Conservation (phyloP, 2,329 filamentous ascomycete species). For the Helicocarpus griseus region DNA sequence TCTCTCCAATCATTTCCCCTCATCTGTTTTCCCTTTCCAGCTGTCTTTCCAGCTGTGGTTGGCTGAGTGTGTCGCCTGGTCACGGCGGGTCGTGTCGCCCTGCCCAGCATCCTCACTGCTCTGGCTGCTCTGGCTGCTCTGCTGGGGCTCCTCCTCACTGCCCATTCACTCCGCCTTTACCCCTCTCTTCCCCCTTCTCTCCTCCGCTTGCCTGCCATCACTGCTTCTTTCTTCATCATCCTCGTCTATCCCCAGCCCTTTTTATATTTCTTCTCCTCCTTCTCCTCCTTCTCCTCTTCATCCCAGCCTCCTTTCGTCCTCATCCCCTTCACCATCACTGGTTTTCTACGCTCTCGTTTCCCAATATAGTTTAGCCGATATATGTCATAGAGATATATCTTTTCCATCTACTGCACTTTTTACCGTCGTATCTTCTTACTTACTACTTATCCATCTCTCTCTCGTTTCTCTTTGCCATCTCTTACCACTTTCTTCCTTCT, state of each 20-base stretch:
- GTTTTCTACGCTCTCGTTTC: neutral
- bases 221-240: neutral
- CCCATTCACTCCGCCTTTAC: neutral
- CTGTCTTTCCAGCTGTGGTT: no score
- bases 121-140: neutral
- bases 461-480: slow-evolving; percentile 3
- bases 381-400: slow-evolving; percentile 1
- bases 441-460: neutral
- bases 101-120: neutral
- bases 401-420: slow-evolving; percentile 3
- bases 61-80: no score
- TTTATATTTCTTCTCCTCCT: neutral
- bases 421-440: slow-evolving; percentile 1
- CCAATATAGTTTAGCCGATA: neutral
- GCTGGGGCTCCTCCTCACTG: neutral
- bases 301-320: neutral
- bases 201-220: neutral
- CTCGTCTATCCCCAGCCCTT: neutral
- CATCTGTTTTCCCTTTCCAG: neutral
- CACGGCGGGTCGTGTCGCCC: no score
- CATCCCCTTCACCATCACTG: neutral
- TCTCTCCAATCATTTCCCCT: neutral
- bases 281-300: neutral
- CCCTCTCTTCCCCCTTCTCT: neutral
- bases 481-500: slow-evolving; percentile 4